Percentiles rank a stretch among this genome's conserved stretches.
phyloP scores from a whole-genome alignment of 2,329 filamentous ascomycete species.

The Boeremia exigua region DNA sequence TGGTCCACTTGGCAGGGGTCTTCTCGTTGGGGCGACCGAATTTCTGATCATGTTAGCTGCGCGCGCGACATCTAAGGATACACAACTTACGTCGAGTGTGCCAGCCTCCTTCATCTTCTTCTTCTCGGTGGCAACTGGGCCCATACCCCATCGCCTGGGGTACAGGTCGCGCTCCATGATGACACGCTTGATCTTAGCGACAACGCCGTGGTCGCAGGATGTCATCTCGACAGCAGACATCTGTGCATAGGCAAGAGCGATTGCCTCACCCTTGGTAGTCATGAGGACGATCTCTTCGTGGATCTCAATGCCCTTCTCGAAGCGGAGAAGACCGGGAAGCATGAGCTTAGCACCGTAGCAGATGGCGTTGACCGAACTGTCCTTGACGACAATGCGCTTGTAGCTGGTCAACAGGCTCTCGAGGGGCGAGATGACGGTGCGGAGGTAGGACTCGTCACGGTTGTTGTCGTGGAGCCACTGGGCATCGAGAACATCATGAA shows the following conservation, averaged over 20 bases:
- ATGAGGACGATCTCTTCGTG: constrained; percentile 97
- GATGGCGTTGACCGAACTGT: constrained; percentile 93
- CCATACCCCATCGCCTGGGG: constrained; percentile 94
- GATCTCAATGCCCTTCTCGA: constrained; percentile 89
- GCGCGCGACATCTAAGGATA: not conserved
- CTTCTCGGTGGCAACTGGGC: constrained; percentile 92
- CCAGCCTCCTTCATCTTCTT: constrained; percentile 99
- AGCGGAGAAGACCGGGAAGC: constrained; percentile 93
- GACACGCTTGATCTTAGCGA: constrained; percentile 98
- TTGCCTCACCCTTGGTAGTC: constrained; percentile 99
- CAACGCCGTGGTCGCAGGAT: constrained; percentile 95
- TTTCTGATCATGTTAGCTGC: constrained; percentile 65
- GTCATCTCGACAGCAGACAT: constrained; percentile 99
- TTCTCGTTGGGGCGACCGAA: constrained; percentile 90
- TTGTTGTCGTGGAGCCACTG: constrained; percentile 97
- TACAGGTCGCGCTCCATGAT: constrained; percentile 99
- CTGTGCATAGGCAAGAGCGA: constrained; percentile 92
- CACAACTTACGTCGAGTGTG: constrained; percentile 77
- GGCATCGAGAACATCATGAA: constrained; percentile 94
- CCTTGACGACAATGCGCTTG: constrained; percentile 98
- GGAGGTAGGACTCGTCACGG: constrained; percentile 89
- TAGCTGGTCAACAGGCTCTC: constrained; percentile 91
- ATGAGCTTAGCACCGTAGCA: constrained; percentile 99
- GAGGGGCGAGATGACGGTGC: constrained; percentile 87
- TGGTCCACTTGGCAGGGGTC: constrained; percentile 91